Conservation (phyloP, 2,329 filamentous ascomycete genomes). For the Ilyonectria destructans region DNA sequence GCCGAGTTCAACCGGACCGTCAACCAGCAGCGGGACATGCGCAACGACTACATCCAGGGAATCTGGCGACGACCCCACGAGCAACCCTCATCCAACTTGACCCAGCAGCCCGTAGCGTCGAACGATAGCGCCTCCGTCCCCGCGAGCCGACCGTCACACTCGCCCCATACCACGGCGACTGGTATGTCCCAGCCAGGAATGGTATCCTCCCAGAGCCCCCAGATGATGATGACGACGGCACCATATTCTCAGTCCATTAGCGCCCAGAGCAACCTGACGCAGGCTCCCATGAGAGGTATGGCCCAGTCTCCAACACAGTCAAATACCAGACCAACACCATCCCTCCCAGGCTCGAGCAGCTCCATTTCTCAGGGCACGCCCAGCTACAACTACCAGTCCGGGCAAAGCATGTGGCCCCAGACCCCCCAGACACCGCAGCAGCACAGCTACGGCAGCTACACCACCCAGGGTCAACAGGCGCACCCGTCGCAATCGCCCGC, state of each 20-base stretch:
- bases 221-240: slow-evolving; percentile 77
- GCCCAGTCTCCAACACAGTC: slow-evolving; percentile 71
- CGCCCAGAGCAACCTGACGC: slow-evolving; percentile 79
- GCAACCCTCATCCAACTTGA: slow-evolving; percentile 71
- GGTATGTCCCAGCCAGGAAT: slow-evolving; percentile 71
- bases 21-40: slow-evolving; percentile 84
- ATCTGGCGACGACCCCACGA: slow-evolving; percentile 90
- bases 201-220: slow-evolving; percentile 75
- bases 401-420: slow-evolving; percentile 77
- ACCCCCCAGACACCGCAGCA: slow-evolving; percentile 76
- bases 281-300: slow-evolving; percentile 81
- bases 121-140: slow-evolving; percentile 61
- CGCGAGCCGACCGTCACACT: slow-evolving; percentile 70
- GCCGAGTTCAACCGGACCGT: slow-evolving; percentile 92
- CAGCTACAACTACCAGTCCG: slow-evolving; percentile 75
- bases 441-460: slow-evolving; percentile 68
- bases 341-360: slow-evolving; percentile 68
- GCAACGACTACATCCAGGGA: slow-evolving; percentile 84
- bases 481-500: slow-evolving; percentile 70
- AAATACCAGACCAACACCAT: slow-evolving; percentile 76
- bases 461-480: slow-evolving; percentile 67
- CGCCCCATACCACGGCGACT: slow-evolving; percentile 71
- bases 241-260: slow-evolving; percentile 82
- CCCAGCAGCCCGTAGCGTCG: slow-evolving; percentile 64
- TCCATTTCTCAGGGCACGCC: slow-evolving; percentile 68